Evolutionary conservation across 805 yeast species (phyloP), one percentile per base, ranked within the genome.

Genomic region (Yarrowia sp.): DNA sequence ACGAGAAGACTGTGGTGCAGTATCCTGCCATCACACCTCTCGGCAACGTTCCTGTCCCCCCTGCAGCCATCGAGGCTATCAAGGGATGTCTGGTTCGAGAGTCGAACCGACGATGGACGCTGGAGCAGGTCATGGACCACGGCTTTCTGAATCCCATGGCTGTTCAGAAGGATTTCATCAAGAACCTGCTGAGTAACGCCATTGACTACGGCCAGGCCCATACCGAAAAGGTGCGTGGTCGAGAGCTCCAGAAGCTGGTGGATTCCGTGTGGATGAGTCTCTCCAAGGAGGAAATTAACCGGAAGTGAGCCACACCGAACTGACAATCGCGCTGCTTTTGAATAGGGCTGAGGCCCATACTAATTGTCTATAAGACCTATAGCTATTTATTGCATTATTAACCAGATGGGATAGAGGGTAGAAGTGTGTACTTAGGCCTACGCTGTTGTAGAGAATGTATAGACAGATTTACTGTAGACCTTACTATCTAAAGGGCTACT

Each of bases 71-170:
- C 38, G 91, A 87, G 61, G 80, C 90, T 39, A 90, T 94, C 79
- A 82, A 86, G 70, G 82, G 84, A 20, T 94, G 98, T 75, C 79
- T 94, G 60, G 78, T 80, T 30, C 81, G 96, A 69, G 89, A 90
- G 71, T 96, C 97, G 1, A 76, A 76, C 20, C 82, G 84, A 43
- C 81, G 98, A 56, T 81, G 86, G 79, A 86, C 91, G 0, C 85
- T 87, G 6, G 83, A 84, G 9, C 84, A 88, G 72, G 82, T 92
- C 24, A 75, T 92, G 44, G 73, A 79, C n/a, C 83, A 89, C 43
- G 83, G 87, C 39, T 94, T 92, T 72, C 79, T 93, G 70, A 84
- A 83, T 56, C 97, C 98, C 1, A 85, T 89, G 69, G 82, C 87
- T 36, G 90, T 92, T 1, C 86, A 90, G 44, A 85, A 85, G 72